Base-by-base conservation (phyloP, 1,284 basidiomycete species). In the Ceratobasidium sp. region DNA sequence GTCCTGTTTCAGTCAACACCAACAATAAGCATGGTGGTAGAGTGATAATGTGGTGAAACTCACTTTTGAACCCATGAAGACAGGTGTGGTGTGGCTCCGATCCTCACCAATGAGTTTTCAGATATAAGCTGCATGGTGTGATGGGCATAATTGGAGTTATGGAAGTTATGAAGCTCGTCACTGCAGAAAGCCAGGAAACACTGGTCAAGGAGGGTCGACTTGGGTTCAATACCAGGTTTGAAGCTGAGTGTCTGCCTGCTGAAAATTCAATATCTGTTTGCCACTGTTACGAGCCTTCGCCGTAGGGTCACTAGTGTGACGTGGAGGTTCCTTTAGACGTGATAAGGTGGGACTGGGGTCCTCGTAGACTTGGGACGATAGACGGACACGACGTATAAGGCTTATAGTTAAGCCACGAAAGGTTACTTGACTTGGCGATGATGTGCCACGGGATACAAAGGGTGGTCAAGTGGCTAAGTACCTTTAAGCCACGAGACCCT, bases 91-190 rank as follows among this genome's bases (percentile, higher is more conserved):
- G 63, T 65, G 24, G 27, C 11, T 7, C 63, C 63, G 14, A 31
- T 51, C n/a, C 63, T 22, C 11, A 51, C 63, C 43, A 6, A 5
- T 4, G 63, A 65, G 14, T 65, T 49, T 8, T 11, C 22, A 5
- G 63, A 49, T 11, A 65, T 4, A 14, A 7, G 2, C 7, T 16
- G 8, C 8, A 49, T 48, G 1, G 24, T 48, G 13, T 31, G 9
- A 9, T 48, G 46, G 3, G 27, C 27, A 27, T 24, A 11, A 29
- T 13, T 31, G 1, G 63, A 16, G 27, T 65, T 65, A n/a, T 48
- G 14, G 1, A 65, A 48, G 14, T 34, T 41, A 49, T 65, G 63
- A 7, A 65, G 6, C 63, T 65, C 63, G 27, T 65, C 46, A 19
- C 14, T 27, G 1, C 27, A 43, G 3, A 65, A 2, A 14, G 34